Base-by-base conservation (phyloP, 768 basidiomycete species). In the Mycena galericulata region DNA sequence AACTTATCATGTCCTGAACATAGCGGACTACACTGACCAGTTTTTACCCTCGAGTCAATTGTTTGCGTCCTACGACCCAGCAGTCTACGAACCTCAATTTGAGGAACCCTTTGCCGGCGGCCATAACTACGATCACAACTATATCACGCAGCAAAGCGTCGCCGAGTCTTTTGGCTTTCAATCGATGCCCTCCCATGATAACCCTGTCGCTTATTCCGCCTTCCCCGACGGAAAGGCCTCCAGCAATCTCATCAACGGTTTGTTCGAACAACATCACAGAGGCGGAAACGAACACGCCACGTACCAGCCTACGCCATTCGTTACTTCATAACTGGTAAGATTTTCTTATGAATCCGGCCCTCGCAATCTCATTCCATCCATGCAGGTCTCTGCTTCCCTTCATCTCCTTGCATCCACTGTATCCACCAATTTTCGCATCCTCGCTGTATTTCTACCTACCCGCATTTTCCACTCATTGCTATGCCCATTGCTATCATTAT, bases 361-460 rank as follows among this genome's bases (percentile, higher is more conserved):
- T 22, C 14, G 2, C 30, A 4, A 22, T 50, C 67, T 57, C 55
- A 62, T 40, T 24, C n/a, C 18, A 27, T 41, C 36, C n/a, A 10
- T 24, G 17, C 58, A 67, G 66, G 17, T 26, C 50, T 45, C 26
- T 46, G 20, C n/a, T 41, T 55, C 27, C 24, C 45, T 45, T 36
- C 61, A 45, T 61, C 12, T 20, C 30, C 40, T 50, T 24, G 6
- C 46, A 50, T 41, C 15, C 54, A 65, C 22, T 65, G 67, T 68
- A 68, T 68, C 61, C 38, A 68, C 41, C 59, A 68, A 12, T 26
- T 51, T 18, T 29, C 20, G 34, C 66, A 61, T 49, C 34, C 32
- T 51, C 55, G 56, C 46, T 68, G 67, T 68, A 68, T 68, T 68
- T 62, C 36, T 68, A 62, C 32, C 9, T 11, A 34, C 24, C 32